Evolutionary conservation across 345 rosid species (phyloP).

Genomic region (Citrus sp.): DNA sequence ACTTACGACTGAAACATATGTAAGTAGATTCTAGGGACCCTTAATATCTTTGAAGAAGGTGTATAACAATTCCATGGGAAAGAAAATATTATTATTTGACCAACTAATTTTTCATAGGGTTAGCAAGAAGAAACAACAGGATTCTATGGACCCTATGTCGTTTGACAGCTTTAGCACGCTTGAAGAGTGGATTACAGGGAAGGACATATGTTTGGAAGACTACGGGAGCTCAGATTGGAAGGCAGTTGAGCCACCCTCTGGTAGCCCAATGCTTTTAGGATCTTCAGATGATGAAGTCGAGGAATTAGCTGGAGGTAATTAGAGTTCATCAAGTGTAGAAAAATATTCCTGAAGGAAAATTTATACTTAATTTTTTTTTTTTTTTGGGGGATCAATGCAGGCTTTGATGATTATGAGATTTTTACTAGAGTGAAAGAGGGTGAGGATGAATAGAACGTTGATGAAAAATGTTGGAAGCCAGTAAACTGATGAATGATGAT

Average conservation of each 20-base stretch:
- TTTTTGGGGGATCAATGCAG: slow-evolving; percentile 39
- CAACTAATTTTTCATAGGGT: slow-evolving; percentile 21
- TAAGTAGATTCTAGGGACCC: slow-evolving; percentile 27
- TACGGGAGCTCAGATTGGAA: slow-evolving; percentile 63
- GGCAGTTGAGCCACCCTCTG: slow-evolving; percentile 45
- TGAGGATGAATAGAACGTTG: slow-evolving; percentile 34
- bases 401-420: slow-evolving; percentile 77
- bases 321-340: slow-evolving; percentile 7
- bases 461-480: slow-evolving; percentile 12
- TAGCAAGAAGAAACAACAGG: slow-evolving; percentile 35
- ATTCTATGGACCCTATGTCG: slow-evolving; percentile 46
- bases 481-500: not conserved
- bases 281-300: slow-evolving; percentile 53
- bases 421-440: slow-evolving; percentile 43
- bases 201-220: slow-evolving; percentile 49
- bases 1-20: slow-evolving; percentile 68
- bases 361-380: not conserved
- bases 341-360: not conserved
- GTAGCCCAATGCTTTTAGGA: slow-evolving; percentile 38
- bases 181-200: slow-evolving; percentile 80
- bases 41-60: not conserved
- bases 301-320: slow-evolving; percentile 62
- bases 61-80: not conserved
- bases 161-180: slow-evolving; percentile 36
- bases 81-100: slow-evolving; percentile 10